Evolutionary conservation across 805 yeast species (phyloP), one percentile per base, ranked within the genome.

Genomic region (Yamadazyma phyllophila): DNA sequence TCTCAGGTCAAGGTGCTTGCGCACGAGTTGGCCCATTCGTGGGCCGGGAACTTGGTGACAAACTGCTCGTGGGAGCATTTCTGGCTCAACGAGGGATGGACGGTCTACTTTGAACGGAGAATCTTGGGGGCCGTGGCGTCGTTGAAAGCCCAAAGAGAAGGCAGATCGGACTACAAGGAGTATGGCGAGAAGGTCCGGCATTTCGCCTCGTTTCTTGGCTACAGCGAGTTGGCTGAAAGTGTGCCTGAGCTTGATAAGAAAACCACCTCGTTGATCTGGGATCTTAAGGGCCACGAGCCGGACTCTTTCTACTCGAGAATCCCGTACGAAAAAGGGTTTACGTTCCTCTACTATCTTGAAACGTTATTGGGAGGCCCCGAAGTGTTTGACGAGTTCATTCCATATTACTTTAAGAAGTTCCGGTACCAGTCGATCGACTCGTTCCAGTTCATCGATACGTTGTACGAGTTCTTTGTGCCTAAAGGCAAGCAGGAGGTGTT

Each of bases 11-110:
- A 54, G 34, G 71, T 66, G 5, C 55, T 66, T 58, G 69, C 69
- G 10, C 71, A 66, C 53, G 71, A 66, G 46, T 60, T 66, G 52
- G 69, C 71, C 16, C 71, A 66, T 48, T 60, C 66, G 5, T 66
- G 71, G 71, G 55, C 62, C n/a, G 71, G 71, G 11, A 66, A 66
- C 47, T 58, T 66, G 45, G 69, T 63, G 12, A 66, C 71, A 17
- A 66, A 64, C 48, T 56, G 62, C 34, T 60, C 65, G 4, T 66
- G 69, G 69, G 71, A 64, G 38, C 69, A 66, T 52, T 65, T 64
- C 44, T 66, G 71, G 71, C 54, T 66, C 26, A 66, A 66, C 47
- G 71, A 66, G 53, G 71, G 69, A 5, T 65, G 69, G 69, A 61
- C 67, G 14, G 69, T 66, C 1, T 65, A 64, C 48, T 46, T 66